Evolutionary conservation across 129 eudicot genomes (phyloP), one percentile per base, ranked within the genome.

Genomic region (Chrysanthemum lavandulifolium): DNA sequence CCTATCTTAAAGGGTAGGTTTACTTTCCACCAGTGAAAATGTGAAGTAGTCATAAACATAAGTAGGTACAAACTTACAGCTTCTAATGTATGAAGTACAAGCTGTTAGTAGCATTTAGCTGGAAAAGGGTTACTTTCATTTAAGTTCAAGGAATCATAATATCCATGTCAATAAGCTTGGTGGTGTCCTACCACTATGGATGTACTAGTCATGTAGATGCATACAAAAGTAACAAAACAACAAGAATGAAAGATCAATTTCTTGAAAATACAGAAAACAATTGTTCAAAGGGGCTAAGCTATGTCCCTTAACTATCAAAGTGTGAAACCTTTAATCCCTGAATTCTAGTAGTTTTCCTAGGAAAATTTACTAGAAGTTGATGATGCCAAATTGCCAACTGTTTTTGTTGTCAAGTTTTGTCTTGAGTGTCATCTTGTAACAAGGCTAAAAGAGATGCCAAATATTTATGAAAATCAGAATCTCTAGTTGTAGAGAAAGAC

Each of bases 141-240:
- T 76, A 59, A 68, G 45, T 60, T 61, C 27, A 68, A 76, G 69
- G 63, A 69, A 76, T 48, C 70, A 68, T 68, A 10, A 77, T 61
- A 69, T 77, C 65, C 21, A 15, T 69, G 40, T 77, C 76, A 69
- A 70, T 77, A 14, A 60, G 63, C 33, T 77, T 68, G 75, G 69
- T 67, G 75, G 80, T 19, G 74, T 29, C 80, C 80, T 74, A 76
- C 79, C 73, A 75, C 64, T 75, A 68, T 49, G 54, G 69, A 45
- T 72, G 64, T 61, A 53, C 45, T 36, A 36, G 45, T 36, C 45
- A 36, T 36, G 45, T 40, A 70, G 71, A 77, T 77, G 81, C 71
- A 47, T 69, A 77, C 81, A 70, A 31, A 29, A 29, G 33, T 29
- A 29, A 29, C 33, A 3, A 77, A 51, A 77, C 81, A 77, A 69